Evolutionary conservation across 305 asterid species (phyloP), one percentile per base, ranked within the genome.

Genomic region (Fraxinus latifolia): DNA sequence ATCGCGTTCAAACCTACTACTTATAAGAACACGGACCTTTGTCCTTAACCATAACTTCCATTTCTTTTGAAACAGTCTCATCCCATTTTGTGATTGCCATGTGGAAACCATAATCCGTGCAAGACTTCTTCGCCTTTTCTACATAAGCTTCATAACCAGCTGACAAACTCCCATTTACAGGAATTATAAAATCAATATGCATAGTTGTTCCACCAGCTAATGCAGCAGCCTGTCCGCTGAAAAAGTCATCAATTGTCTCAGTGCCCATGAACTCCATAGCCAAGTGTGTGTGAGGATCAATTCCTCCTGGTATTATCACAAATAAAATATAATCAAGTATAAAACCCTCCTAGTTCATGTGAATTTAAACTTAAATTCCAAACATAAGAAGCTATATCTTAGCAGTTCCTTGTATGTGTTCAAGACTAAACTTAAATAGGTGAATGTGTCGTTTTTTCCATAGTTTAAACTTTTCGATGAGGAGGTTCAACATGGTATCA

Each of bases 11-110:
- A 29, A 27, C 39, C 36, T 31, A 29, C 19, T 14, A 29, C 0
- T 25, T 73, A 29, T 31, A 80, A 53, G 4, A 85, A 55, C 15
- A 83, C 71, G 0, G 39, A 91, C 98, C 99, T 87, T 92, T 94
- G 84, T 93, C 97, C 79, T 93, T 90, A 79, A 96, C 99, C 97
- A 96, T 94, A 85, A 90, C 82, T 86, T 96, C 99, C 97, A 94
- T 96, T 84, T 96, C 98, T 80, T 82, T 84, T 42, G 97, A 87
- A 55, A 96, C 95, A 65, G 89, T 83, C 79, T 92, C 97, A 83
- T 96, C 97, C 98, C 98, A 96, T 86, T 96, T 96, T 36, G 99
- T 96, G 85, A 96, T 85, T 77, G 99, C 97, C 98, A 96, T 93
- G 89, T 96, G 99, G 90, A 96, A 94, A 65, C 99, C 99, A 85